Percentiles rank a stretch among this genome's conserved stretches.
These are phyloP conservation scores for Colletotrichum sansevieriae DNA, from an alignment of 2,329 filamentous ascomycete species.

Conservation along the genomic window DNA sequence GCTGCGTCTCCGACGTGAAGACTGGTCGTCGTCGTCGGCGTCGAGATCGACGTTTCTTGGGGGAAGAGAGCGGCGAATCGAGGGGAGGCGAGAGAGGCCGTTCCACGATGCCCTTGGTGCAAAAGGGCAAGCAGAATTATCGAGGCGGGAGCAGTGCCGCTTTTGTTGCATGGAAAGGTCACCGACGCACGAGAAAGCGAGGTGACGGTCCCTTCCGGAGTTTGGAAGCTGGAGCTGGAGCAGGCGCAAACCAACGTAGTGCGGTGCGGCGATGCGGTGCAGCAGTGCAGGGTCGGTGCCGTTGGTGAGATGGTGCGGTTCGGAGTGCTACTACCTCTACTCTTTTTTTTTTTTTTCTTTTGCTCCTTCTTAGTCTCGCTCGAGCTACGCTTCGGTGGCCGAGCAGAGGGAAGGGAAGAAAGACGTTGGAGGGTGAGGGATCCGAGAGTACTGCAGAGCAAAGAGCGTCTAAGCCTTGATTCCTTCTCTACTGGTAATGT, in stretches of 20 bases:
- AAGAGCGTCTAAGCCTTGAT: constrained; percentile 18
- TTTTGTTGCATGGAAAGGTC: constrained; percentile 38
- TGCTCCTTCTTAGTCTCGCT: constrained; percentile 29
- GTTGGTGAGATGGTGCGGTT: constrained; percentile 27
- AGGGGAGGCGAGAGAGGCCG: constrained; percentile 28
- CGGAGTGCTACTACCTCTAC: constrained; percentile 33
- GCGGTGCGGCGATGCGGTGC: constrained; percentile 27
- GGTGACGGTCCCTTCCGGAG: constrained; percentile 5
- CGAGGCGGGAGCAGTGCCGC: constrained; percentile 32
- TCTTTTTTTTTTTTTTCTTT: neutral
- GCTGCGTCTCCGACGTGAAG: neutral
- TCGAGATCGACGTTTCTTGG: constrained; percentile 26
- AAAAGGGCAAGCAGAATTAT: constrained; percentile 4
- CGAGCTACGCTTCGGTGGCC: constrained; percentile 41
- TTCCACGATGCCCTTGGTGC: constrained; percentile 35
- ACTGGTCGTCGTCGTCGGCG: constrained; percentile 7
- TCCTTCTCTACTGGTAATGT: constrained; percentile 1
- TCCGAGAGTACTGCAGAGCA: constrained; percentile 31
- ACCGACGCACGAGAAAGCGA: constrained; percentile 1
- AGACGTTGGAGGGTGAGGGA: constrained; percentile 20
- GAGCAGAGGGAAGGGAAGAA: constrained; percentile 31
- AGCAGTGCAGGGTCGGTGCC: constrained; percentile 35
- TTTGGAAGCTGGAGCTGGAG: constrained; percentile 14
- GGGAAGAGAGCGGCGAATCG: constrained; percentile 8
- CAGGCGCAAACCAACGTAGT: constrained; percentile 23